Base-by-base conservation (phyloP, 768 basidiomycete species). In the Kwoniella dejecticola region DNA sequence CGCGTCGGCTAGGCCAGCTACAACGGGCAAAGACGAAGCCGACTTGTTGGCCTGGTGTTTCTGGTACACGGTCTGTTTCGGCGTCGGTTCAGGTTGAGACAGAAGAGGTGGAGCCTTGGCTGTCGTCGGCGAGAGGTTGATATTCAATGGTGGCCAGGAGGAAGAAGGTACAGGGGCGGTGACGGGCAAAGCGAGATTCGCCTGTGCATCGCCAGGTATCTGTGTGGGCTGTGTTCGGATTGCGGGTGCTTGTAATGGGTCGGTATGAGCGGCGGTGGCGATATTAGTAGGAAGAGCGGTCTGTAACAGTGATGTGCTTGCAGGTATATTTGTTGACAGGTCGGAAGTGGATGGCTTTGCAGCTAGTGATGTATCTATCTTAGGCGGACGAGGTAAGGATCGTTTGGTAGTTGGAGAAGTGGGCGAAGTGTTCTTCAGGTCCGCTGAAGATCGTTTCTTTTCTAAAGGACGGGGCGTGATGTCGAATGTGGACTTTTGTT, bases 1-100 rank as follows among this genome's bases (percentile, higher is more conserved):
- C 1, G 69, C 60, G 55, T 72, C 74, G 2, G 67, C 66, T 26
- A 75, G 54, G n/a, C 73, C 73, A 12, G 68, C 68, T 21, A 75
- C 55, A 46, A 75, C 57, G 5, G 73, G 70, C 1, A 75, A 46
- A 50, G 52, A 62, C 1, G 73, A 74, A 11, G 72, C 72, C 12
- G 70, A 67, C 13, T 66, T 68, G 46, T 53, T 71, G 3, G 65
- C 52, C 21, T 70, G 62, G 47, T 64, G 60, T 19, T 48, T 61
- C 38, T 60, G 52, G 27, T 61, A 61, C 13, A 65, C 49, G 26
- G 46, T 30, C 3, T 47, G 61, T 46, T 57, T 62, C 10, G 31
- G 21, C 19, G 41, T 19, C 17, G 21, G 7, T 47, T 36, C 15
- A 36, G 62, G 30, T 21, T 44, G 11, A 24, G 27, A 12, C 8